Base-by-base conservation (phyloP, 2,329 filamentous ascomycete genomes). In the Exophiala xenobiotica region DNA sequence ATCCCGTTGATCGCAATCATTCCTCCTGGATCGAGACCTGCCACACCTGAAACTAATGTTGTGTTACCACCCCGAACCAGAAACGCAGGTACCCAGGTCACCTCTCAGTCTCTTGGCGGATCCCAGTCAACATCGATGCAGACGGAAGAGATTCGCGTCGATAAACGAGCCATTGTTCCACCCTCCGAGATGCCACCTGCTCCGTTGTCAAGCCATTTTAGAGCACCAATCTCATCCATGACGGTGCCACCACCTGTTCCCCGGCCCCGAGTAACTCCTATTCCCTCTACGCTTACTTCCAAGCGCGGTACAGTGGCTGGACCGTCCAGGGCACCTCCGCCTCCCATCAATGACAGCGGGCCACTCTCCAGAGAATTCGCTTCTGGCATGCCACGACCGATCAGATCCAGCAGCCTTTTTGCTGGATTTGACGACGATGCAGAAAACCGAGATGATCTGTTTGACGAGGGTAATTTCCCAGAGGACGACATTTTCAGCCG, bases 1-100 rank as follows among this genome's bases (percentile, higher is more conserved):
- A 87, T 96, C 55, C 92, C 92, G 0, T 88, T 85, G 62, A 99
- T 99, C 65, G 87, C 89, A 49, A 89, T 99, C 45, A 88, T 95
- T 61, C 93, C 93, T 24, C 92, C 93, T 0, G 83, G 79, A 2
- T 95, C 90, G 49, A 82, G 87, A 41, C 90, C 92, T n/a, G 77
- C 85, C 3, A 90, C 90, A 2, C 90, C 90, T 1, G 81, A 80
- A 41, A 53, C 51, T 43, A 54, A 48, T 46, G 78, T 84, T 4
- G 80, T 95, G 48, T 84, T 95, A 23, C 90, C 90, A 47, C 84
- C 91, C 50, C 83, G 83, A 56, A 86, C 82, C 5, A 96, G 90
- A 67, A 90, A 90, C 68, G 83, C 87, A 57, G 85, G 83, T 14
- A 92, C 87, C 63, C 93, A 99, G 69, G 90, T 90, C 20, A 78